Evolutionary conservation across 2,329 filamentous ascomycete genomes (phyloP), one percentile per base, ranked within the genome.

Genomic region (Xylariales sp.): DNA sequence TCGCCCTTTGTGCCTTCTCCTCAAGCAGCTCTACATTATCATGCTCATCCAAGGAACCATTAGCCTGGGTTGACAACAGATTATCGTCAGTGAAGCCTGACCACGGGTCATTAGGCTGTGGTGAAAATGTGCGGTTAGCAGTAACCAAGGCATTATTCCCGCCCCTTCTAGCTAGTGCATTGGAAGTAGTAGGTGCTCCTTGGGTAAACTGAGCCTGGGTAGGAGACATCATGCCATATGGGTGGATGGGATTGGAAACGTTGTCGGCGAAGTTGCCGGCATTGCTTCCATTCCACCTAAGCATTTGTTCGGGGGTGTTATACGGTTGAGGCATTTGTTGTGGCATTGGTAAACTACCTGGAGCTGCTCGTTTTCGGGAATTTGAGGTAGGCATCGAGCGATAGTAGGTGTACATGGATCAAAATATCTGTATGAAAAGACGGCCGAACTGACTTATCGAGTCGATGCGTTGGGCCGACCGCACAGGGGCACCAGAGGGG

Each of bases 1-100:
- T 97, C 8, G 94, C 94, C 69, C 91, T 84, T 71, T 91, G 86
- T 28, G 94, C 94, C 80, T 90, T 90, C 77, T 91, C 89, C 77
- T 97, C 93, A 68, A 97, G 82, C 62, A 92, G 85, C 69, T 94
- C 91, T 67, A 97, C 86, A 72, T 90, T 93, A 72, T 97, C 90
- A 75, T 89, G 83, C 77, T 90, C 87, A 48, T 82, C 82, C 64
- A 81, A 71, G 3, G 69, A 64, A 28, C 80, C 81, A 52, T 78
- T 78, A 0, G 76, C 52, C 49, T 77, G 77, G 59, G 80, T 80
- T 18, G 79, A 76, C 34, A 84, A 74, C 12, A 84, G 72, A 34
- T 80, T 79, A 32, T 86, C 83, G 7, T 83, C 81, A n/a, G 74
- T 75, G 68, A 84, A 85, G 18, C 75, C 75, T 16, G 73, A 65